A percentile compares a stretch with the other conserved stretches of the same genome.
phyloP scores from a whole-genome alignment of 2,329 filamentous ascomycete species.

The Rosellinia necatrix region DNA sequence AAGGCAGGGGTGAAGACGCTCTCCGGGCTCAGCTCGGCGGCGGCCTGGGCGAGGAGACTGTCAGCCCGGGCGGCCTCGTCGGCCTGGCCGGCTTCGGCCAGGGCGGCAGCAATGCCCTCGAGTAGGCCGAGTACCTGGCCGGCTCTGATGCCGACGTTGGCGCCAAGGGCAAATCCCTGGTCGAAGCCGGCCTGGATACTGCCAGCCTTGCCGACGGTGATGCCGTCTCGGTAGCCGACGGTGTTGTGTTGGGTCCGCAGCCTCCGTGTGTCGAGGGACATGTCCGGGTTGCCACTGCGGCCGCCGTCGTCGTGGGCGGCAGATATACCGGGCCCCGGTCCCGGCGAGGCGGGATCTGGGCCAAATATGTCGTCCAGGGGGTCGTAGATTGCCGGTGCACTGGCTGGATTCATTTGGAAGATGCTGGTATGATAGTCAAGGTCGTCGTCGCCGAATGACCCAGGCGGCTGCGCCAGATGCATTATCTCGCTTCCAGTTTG shows the following conservation, averaged over 20 bases:
- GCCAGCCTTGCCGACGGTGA: slow-evolving; percentile 73
- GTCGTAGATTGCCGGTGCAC: slow-evolving; percentile 6
- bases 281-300: no score
- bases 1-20: slow-evolving; percentile 68
- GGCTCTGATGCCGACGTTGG: slow-evolving; percentile 73
- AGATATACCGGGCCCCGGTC: not conserved
- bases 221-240: slow-evolving; percentile 87
- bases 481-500: not conserved
- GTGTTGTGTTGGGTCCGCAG: slow-evolving; percentile 79
- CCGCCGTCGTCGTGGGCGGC: not conserved
- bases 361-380: slow-evolving; percentile 21
- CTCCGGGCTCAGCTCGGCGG: slow-evolving; percentile 63
- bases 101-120: slow-evolving; percentile 68
- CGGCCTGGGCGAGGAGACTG: slow-evolving; percentile 53
- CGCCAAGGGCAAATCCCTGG: slow-evolving; percentile 84
- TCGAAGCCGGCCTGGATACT: slow-evolving; percentile 90
- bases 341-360: not conserved
- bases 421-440: slow-evolving; percentile 2
- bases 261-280: slow-evolving; percentile 70
- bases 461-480: slow-evolving; percentile 21
- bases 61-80: slow-evolving; percentile 33
- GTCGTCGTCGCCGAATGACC: slow-evolving; percentile 21
- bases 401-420: slow-evolving; percentile 4
- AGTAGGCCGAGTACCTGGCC: slow-evolving; percentile 78
- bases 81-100: slow-evolving; percentile 40